phyloP scores from a whole-genome alignment of 345 rosid genomes.

The Citrus australasica region DNA sequence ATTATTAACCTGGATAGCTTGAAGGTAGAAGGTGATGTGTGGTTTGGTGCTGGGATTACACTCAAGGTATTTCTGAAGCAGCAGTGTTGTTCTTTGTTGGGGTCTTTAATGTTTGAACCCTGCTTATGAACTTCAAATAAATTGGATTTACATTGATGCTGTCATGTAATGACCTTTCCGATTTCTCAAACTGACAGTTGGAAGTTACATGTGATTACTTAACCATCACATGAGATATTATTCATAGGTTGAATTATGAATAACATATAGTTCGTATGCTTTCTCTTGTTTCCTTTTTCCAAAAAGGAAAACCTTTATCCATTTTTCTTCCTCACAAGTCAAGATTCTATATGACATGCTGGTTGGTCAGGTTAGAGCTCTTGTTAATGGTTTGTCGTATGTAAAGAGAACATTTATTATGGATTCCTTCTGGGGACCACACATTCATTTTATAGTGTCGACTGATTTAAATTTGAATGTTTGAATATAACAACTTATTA shows the following conservation, averaged over 20 bases:
- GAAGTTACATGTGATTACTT: background rate
- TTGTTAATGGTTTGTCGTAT: background rate
- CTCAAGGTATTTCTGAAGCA: slow-evolving; percentile 45
- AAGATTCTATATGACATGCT: background rate
- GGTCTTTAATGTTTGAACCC: background rate
- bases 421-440: background rate
- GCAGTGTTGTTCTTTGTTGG: background rate
- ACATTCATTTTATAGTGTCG: background rate
- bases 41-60: slow-evolving; percentile 54
- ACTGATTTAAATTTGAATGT: background rate
- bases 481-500: background rate
- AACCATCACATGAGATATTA: background rate
- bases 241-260: background rate
- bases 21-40: slow-evolving; percentile 57
- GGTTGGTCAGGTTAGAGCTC: background rate
- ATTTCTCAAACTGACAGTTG: background rate
- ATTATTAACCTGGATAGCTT: slow-evolving; percentile 49
- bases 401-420: background rate
- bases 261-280: background rate
- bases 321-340: background rate
- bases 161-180: background rate
- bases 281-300: background rate
- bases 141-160: background rate
- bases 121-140: background rate
- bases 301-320: background rate